Conservation (phyloP, 495 filamentous ascomycete genomes). For the Aspergillus sclerotiicarbonarius region DNA sequence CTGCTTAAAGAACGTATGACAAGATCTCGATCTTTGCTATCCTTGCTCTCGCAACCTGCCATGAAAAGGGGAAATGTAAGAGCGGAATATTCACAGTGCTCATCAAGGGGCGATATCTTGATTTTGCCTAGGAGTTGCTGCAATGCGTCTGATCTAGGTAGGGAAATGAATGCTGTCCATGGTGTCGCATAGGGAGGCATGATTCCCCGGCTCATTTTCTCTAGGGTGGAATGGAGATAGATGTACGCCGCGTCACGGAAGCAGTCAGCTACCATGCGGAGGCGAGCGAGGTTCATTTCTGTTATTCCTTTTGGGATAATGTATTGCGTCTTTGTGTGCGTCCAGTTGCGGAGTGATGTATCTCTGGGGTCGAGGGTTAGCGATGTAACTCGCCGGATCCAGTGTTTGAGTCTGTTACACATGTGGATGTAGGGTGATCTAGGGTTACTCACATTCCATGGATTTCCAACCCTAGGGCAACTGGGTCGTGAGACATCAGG, state of each 20-base stretch:
- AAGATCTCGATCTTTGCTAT: slow-evolving; percentile 23
- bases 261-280: slow-evolving; percentile 44
- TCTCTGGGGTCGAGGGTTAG: slow-evolving; percentile 25
- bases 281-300: slow-evolving; percentile 30
- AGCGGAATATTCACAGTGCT: slow-evolving; percentile 44
- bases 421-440: neutral
- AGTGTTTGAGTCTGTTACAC: neutral
- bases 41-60: slow-evolving; percentile 35
- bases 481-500: slow-evolving; percentile 21
- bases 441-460: slow-evolving; percentile 31
- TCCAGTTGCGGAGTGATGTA: slow-evolving; percentile 37
- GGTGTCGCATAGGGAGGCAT: neutral
- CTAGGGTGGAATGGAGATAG: slow-evolving; percentile 42
- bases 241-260: slow-evolving; percentile 45
- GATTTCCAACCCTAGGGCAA: slow-evolving; percentile 30
- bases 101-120: slow-evolving; percentile 29
- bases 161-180: slow-evolving; percentile 22
- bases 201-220: slow-evolving; percentile 26
- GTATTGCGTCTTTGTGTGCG: slow-evolving; percentile 27
- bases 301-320: slow-evolving; percentile 37
- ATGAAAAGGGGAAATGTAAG: slow-evolving; percentile 47
- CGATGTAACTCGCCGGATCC: too few relatives aligned
- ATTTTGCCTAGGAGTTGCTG: slow-evolving; percentile 31
- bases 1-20: slow-evolving; percentile 30
- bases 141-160: slow-evolving; percentile 31